Conservation (phyloP, 1,284 basidiomycete genomes). For the Boletus smithii region DNA sequence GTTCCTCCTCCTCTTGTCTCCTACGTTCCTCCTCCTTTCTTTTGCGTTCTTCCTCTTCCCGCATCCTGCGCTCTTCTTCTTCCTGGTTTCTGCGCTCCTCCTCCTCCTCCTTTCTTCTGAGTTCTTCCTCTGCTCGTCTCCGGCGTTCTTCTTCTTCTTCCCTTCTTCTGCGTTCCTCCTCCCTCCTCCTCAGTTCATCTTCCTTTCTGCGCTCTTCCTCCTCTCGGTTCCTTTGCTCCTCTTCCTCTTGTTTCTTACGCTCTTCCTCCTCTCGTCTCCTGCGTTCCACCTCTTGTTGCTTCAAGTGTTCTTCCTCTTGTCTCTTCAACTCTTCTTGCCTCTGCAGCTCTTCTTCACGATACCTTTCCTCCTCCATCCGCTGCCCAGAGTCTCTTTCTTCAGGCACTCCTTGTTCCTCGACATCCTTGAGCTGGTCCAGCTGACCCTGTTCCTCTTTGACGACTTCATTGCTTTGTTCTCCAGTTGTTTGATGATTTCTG, state of each 20-base stretch:
- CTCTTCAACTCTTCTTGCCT: conserved; percentile 3
- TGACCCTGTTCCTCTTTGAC: not conserved
- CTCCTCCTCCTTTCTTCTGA: conserved; percentile 5
- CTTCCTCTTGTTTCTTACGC: conserved; percentile 27
- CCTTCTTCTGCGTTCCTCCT: not conserved
- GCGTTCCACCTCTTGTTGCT: conserved; percentile 8
- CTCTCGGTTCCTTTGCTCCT: conserved; percentile 1
- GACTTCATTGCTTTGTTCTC: conserved; percentile 1
- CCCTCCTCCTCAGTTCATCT: conserved; percentile 1
- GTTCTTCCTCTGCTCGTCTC: conserved; percentile 6
- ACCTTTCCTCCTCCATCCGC: conserved; percentile 15
- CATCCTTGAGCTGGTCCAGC: not conserved
- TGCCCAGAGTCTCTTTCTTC: conserved; percentile 12
- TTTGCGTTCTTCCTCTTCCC: conserved; percentile 12
- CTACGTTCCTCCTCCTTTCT: conserved; percentile 25
- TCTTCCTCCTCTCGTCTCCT: conserved; percentile 10
- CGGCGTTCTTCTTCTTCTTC: conserved; percentile 22
- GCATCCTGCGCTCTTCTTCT: conserved; percentile 31
- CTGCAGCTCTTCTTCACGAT: conserved; percentile 13
- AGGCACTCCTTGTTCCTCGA: conserved; percentile 4
- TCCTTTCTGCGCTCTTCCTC: conserved; percentile 12
- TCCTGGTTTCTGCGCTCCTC: conserved; percentile 16
- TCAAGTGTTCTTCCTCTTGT: conserved; percentile 11
- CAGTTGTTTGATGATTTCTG: not conserved
- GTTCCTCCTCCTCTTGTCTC: conserved; percentile 6